Conservation (phyloP, 805 yeast genomes). For the Candida nanaspora region DNA sequence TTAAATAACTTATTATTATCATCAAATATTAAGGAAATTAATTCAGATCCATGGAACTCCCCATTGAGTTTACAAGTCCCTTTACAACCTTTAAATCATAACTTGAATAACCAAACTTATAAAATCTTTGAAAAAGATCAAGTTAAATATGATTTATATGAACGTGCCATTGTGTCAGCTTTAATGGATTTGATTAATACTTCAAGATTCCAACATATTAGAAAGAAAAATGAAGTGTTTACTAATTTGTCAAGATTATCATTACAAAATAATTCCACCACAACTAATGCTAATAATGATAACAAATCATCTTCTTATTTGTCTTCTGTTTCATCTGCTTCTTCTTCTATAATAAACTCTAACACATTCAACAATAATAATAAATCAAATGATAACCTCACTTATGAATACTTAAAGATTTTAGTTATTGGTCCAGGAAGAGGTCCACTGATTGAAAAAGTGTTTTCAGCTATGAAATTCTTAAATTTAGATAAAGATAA, state of each 20-base stretch:
- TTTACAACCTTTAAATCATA: conserved; percentile 59
- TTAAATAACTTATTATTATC: conserved; percentile 10
- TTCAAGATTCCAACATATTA: conserved; percentile 14
- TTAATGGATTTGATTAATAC: conserved; percentile 27
- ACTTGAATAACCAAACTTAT: conserved; percentile 56
- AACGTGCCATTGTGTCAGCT: conserved; percentile 53
- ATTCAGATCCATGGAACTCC: conserved; percentile 7
- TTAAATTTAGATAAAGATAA: conserved; percentile 18
- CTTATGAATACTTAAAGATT: conserved; percentile 24
- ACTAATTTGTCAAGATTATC: not conserved
- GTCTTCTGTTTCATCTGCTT: not conserved
- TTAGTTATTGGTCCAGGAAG: conserved; percentile 83
- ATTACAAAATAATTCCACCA: not conserved
- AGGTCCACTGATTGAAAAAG: conserved; percentile 67
- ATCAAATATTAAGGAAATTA: conserved; percentile 3
- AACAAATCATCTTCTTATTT: not conserved
- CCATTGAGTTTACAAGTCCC: conserved; percentile 37
- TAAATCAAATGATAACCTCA: not conserved
- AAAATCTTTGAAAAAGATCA: conserved; percentile 64
- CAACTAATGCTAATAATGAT: too few relatives aligned
- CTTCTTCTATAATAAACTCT: conserved; percentile 10
- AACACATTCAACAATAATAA: not conserved
- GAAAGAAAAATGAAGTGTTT: conserved; percentile 1
- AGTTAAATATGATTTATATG: conserved; percentile 63
- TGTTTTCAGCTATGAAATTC: conserved; percentile 33